Base-by-base conservation (phyloP, 495 filamentous ascomycete genomes). In the Podospora anserina region DNA sequence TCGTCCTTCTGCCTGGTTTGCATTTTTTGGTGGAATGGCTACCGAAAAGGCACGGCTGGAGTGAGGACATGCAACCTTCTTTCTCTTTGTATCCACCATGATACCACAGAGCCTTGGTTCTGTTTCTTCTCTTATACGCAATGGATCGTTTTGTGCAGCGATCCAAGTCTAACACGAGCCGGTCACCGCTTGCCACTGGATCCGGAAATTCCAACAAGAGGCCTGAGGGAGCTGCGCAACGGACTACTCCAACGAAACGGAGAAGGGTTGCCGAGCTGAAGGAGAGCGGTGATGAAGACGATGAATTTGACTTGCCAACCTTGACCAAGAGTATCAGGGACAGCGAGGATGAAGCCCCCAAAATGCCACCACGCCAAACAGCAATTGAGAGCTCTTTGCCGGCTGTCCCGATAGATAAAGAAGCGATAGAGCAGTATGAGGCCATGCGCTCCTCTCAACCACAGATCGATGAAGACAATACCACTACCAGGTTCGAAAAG, bases 381-480 rank as follows among this genome's bases (percentile, higher is more conserved):
- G 91, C 93, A 19, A 84, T 96, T 58, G 93, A 97, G 74, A 89
- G 83, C 68, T 89, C 90, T 0, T 80, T 97, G 20, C 91, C 92
- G 13, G 81, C 83, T 5, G 80, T 95, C 9, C 80, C 87, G 70
- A 85, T 86, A 0, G 88, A 91, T 72, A 81, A 88, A 69, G 84
- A 90, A 61, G 91, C 92, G 1, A 92, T 96, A 69, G 82, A 90
- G 68, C 89, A 93, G 68, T 97, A 98, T 77, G 91, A 96, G 75
- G 78, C 81, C 0, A 78, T 83, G 67, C 78, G 72, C 63, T 75
- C 79, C 0, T 86, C 86, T 4, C 79, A 82, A 61, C 75, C 80
- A 4, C 66, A 71, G 1, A 58, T 65, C 16, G 32, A 81, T 57
- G 75, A 85, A 39, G 76, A 80, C 39, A 80, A 75, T 18, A 71